phyloP scores from a whole-genome alignment of 192 early-diverging fungal genomes.

The Oehlia diaphana region DNA sequence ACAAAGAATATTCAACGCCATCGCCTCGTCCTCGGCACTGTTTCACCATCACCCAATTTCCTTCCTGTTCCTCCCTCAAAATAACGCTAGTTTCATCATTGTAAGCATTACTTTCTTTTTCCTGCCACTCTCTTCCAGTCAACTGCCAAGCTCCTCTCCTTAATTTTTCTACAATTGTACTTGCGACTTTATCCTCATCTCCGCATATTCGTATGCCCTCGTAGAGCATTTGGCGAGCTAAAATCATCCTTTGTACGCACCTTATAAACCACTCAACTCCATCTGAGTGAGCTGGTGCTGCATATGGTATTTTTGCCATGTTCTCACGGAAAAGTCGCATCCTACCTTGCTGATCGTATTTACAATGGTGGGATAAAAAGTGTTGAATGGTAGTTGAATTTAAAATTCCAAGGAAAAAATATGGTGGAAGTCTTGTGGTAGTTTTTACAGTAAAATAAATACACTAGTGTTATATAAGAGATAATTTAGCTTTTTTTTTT shows the following conservation, averaged over 20 bases:
- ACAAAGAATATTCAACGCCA: slow-evolving; percentile 25
- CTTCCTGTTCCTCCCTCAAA: slow-evolving; percentile 28
- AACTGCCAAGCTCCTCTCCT: slow-evolving; percentile 7
- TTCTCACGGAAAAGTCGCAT: slow-evolving; percentile 57
- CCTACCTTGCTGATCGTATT: slow-evolving; percentile 57
- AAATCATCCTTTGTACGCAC: slow-evolving; percentile 13
- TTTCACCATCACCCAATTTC: slow-evolving; percentile 32
- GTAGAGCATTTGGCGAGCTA: slow-evolving; percentile 17
- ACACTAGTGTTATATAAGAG: slow-evolving; percentile 31
- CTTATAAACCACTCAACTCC: slow-evolving; percentile 3
- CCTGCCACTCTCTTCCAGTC: slow-evolving; percentile 7
- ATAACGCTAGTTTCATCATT: slow-evolving; percentile 21
- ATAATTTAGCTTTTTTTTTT: background rate
- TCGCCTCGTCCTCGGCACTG: slow-evolving; percentile 27
- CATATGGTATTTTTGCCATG: slow-evolving; percentile 58
- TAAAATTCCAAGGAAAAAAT: slow-evolving; percentile 49
- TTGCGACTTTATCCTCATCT: slow-evolving; percentile 37
- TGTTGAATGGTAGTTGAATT: slow-evolving; percentile 55
- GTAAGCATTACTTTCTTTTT: slow-evolving; percentile 11
- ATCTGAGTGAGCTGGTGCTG: slow-evolving; percentile 10
- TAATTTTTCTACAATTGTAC: slow-evolving; percentile 33
- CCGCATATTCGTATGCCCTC: slow-evolving; percentile 19
- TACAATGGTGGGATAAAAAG: slow-evolving; percentile 47
- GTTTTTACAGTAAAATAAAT: slow-evolving; percentile 52
- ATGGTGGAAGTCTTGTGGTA: slow-evolving; percentile 20